Evolutionary conservation across 2,329 filamentous ascomycete genomes (phyloP).

Genomic region (Botrytis fragariae): DNA sequence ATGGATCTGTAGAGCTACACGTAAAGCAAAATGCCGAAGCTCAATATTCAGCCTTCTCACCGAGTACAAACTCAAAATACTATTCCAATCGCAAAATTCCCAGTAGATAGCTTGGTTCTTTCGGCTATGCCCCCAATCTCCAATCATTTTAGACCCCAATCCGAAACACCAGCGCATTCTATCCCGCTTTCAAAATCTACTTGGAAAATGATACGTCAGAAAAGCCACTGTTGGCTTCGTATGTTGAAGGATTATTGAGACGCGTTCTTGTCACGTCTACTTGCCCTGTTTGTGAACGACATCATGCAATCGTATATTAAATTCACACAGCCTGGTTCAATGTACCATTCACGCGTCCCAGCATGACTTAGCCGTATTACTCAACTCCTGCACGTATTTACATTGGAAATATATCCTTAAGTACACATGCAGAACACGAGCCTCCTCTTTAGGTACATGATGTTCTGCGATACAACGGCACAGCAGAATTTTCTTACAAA

Average conservation of each 20-base stretch:
- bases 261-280: slow-evolving; percentile 11
- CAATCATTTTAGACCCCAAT: background rate
- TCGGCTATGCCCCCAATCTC: slow-evolving; percentile 1
- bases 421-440: slow-evolving; percentile 12
- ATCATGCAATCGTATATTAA: slow-evolving; percentile 8
- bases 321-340: background rate
- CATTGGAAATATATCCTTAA: background rate
- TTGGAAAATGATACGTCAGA: slow-evolving; percentile 13
- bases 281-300: background rate
- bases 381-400: background rate
- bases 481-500: slow-evolving; percentile 4
- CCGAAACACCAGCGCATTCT: slow-evolving; percentile 11
- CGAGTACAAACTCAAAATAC: background rate
- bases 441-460: slow-evolving; percentile 11
- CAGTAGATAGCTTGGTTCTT: background rate
- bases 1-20: background rate
- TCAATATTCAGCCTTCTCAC: background rate
- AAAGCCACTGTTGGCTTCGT: slow-evolving; percentile 7
- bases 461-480: slow-evolving; percentile 11
- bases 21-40: background rate
- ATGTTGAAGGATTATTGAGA: slow-evolving; percentile 11
- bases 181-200: background rate
- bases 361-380: background rate
- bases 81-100: background rate
- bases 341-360: background rate